These are phyloP conservation scores for Heracleum sosnowskyi DNA, from an alignment of 129 eudicot species.

Conservation along the genomic window DNA sequence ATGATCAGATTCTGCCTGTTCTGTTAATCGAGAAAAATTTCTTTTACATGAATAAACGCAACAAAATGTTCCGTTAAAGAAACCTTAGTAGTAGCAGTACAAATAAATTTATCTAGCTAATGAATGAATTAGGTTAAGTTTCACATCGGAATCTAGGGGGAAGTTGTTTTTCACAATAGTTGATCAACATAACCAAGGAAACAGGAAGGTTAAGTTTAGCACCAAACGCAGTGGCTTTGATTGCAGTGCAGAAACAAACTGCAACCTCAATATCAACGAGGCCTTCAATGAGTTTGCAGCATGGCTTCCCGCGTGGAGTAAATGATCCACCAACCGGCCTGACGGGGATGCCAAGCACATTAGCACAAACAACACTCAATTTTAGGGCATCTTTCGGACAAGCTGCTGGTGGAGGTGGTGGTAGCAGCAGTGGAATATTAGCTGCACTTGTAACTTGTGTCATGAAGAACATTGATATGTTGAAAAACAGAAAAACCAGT, in stretches of 20 bases:
- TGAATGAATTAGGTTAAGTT: not conserved
- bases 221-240: conserved; percentile 3
- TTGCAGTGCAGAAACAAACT: conserved; percentile 4
- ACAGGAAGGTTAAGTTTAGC: not conserved
- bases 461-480: not conserved
- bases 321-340: not conserved
- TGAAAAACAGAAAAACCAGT: not conserved
- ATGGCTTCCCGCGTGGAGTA: not conserved
- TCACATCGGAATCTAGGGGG: not conserved
- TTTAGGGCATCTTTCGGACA: not conserved
- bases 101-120: not conserved
- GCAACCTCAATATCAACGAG: conserved; percentile 5
- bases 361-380: not conserved
- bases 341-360: conserved; percentile 1
- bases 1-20: not conserved
- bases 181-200: conserved; percentile 2
- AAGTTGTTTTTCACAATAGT: not conserved
- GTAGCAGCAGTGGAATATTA: not conserved
- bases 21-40: not conserved
- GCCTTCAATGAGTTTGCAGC: conserved; percentile 1
- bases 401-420: not conserved
- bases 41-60: not conserved
- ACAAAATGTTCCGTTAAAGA: not conserved
- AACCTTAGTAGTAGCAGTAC: not conserved
- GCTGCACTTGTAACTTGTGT: not conserved